These are phyloP conservation scores for Pinus albicaulis DNA, from an alignment of 75 land plant species.

Conservation along the genomic window DNA sequence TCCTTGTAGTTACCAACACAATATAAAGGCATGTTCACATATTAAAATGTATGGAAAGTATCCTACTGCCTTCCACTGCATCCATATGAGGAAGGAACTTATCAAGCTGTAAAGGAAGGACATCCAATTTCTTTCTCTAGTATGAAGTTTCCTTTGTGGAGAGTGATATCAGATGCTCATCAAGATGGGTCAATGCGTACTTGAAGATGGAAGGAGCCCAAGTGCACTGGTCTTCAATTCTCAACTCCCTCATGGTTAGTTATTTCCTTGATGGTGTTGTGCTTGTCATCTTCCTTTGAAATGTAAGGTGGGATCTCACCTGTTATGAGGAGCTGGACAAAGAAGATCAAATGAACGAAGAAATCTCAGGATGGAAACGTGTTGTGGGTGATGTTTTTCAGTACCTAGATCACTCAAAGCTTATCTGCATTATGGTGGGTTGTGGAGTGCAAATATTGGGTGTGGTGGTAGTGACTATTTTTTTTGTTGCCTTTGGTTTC, in stretches of 20 bases:
- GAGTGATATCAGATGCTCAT: conserved; percentile 26
- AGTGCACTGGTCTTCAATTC: conserved; percentile 19
- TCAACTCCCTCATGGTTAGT: conserved; percentile 21
- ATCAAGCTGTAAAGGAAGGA: conserved; percentile 12
- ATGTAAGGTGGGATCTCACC: conserved; percentile 22
- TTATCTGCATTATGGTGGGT: conserved; percentile 50
- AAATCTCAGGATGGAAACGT: conserved; percentile 45
- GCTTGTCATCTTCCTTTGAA: not conserved
- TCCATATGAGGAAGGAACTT: conserved; percentile 12
- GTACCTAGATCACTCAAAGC: conserved; percentile 23
- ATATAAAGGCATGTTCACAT: too few species aligned
- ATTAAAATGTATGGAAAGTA: not conserved
- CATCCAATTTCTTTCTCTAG: conserved; percentile 13
- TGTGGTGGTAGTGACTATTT: conserved; percentile 48
- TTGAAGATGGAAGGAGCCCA: conserved; percentile 24
- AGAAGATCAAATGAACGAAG: conserved; percentile 6
- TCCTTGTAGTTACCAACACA: conserved; percentile 21
- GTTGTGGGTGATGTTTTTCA: conserved; percentile 59
- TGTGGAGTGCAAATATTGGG: conserved; percentile 53
- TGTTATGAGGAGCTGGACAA: conserved; percentile 27
- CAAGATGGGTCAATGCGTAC: conserved; percentile 34
- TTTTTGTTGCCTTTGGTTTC: conserved; percentile 62
- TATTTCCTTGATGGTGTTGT: conserved; percentile 9
- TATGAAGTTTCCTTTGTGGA: not conserved
- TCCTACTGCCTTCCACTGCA: conserved; percentile 24